These are phyloP conservation scores for Botryotinia convoluta DNA, from an alignment of 2,329 filamentous ascomycete species.

Conservation along the genomic window DNA sequence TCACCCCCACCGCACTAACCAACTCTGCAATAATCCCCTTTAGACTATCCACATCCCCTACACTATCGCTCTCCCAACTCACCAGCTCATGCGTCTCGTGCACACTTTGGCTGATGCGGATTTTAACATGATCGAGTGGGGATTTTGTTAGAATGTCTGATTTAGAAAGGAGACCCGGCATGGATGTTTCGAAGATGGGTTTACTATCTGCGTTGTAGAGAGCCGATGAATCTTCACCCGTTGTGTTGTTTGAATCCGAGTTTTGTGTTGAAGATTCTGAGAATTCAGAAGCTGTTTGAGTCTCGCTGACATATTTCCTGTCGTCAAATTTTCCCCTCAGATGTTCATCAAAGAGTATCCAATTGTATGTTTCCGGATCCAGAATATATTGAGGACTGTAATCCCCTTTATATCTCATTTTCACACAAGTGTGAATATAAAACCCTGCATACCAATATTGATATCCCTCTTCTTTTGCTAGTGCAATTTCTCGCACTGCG, in stretches of 20 bases:
- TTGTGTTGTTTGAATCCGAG: slow-evolving; percentile 7
- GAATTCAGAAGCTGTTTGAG: not conserved
- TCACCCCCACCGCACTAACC: slow-evolving; percentile 62
- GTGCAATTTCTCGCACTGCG: slow-evolving; percentile 68
- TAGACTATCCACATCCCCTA: slow-evolving; percentile 50
- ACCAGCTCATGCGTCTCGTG: slow-evolving; percentile 32
- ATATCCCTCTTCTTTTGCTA: slow-evolving; percentile 68
- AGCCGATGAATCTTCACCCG: slow-evolving; percentile 21
- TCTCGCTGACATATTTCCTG: slow-evolving; percentile 31
- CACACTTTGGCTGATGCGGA: slow-evolving; percentile 45
- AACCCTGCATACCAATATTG: slow-evolving; percentile 80
- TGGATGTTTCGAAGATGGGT: slow-evolving; percentile 55
- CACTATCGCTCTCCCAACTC: slow-evolving; percentile 57
- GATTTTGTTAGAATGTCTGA: slow-evolving; percentile 50
- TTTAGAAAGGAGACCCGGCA: slow-evolving; percentile 64
- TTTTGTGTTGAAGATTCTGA: slow-evolving; percentile 9
- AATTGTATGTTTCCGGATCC: slow-evolving; percentile 62
- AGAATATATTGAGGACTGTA: slow-evolving; percentile 73
- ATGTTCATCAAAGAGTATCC: slow-evolving; percentile 55
- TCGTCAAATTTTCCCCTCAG: slow-evolving; percentile 49
- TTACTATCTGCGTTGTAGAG: slow-evolving; percentile 29
- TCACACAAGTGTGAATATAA: slow-evolving; percentile 77
- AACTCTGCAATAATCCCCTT: slow-evolving; percentile 66
- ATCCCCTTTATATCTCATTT: slow-evolving; percentile 84
- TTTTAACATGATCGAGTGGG: slow-evolving; percentile 57